These are phyloP conservation scores for Talaromyces nanjingensis DNA, from an alignment of 495 filamentous ascomycete species.

Conservation along the genomic window DNA sequence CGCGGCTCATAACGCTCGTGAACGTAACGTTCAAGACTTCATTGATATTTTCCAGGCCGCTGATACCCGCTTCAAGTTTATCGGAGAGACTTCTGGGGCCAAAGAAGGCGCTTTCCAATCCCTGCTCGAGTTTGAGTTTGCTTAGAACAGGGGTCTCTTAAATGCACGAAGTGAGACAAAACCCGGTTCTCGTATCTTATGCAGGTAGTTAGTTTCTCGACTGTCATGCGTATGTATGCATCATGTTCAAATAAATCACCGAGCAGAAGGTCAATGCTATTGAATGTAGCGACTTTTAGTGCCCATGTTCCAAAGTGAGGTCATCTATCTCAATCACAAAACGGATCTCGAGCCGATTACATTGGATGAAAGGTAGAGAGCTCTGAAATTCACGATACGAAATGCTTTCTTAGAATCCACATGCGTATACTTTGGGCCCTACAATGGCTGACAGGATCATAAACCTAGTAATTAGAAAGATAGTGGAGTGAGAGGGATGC, in stretches of 20 bases:
- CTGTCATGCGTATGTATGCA: neutral
- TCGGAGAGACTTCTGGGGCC: slow-evolving; percentile 16
- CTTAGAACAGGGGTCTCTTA: neutral
- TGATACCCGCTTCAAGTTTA: slow-evolving; percentile 15
- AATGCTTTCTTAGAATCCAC: neutral
- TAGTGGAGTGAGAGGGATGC: neutral
- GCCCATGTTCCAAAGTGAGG: no score
- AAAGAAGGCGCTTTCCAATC: slow-evolving; percentile 21
- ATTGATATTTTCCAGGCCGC: slow-evolving; percentile 16
- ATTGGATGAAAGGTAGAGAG: no score
- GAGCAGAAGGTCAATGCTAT: neutral
- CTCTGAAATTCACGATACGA: no score
- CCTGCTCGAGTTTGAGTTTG: slow-evolving; percentile 19
- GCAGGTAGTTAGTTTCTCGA: neutral
- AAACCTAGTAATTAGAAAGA: neutral
- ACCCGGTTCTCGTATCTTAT: neutral
- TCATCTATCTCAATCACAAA: no score
- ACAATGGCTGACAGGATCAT: neutral
- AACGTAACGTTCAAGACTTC: slow-evolving; percentile 22
- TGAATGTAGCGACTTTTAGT: neutral
- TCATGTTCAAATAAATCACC: neutral
- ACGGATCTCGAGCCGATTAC: no score
- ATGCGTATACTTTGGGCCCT: neutral
- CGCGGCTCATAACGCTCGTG: slow-evolving; percentile 17
- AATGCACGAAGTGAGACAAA: neutral